Base-by-base conservation (phyloP, 139 green algal species). In the Volvox reticuliferus region DNA sequence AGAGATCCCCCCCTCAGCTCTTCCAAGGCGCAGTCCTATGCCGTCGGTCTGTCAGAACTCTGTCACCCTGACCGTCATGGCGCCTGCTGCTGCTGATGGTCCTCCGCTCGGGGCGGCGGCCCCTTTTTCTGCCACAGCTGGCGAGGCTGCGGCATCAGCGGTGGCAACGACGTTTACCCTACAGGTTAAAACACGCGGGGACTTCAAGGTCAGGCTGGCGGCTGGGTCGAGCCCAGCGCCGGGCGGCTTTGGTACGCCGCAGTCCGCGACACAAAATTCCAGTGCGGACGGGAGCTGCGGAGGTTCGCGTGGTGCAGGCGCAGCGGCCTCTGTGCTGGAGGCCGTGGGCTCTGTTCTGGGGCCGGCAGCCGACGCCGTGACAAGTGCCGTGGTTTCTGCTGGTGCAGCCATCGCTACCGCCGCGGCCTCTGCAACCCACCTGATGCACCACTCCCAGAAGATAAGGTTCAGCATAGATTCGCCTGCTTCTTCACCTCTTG, bases 341-440 rank as follows among this genome's bases (percentile, higher is more conserved):
- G 68, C 36, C 5, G 19, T 89, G 68, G 36, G 37, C 36, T 82
- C 37, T 0, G 84, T 89, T 21, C 26, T 89, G 37, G 84, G 68
- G 2, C 84, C 84, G 13, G 84, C 84, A 37, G 84, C 84, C 6
- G 82, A 87, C 18, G 63, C 82, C 26, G 82, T 88, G 65, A 79
- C 63, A 1, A 35, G 24, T 0, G 82, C 82, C 9, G 44, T 79
- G 28, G 37, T 44, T 0, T 79, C 84, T 6, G 83, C 83, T 61
- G 55, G 86, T 44, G 86, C 86, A 3, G 86, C 86, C 0, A 24
- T 82, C 28, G 85, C 69, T 28, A 82, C 69, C n/a, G 85, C 85
- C 22, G 86, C 86, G 0, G 86, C 30, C 1, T 84, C 86, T 0
- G 86, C 86, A 2, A 68, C 86, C 0, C 37, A 90, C 5, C 73